Conservation (phyloP, 1,139 yeast species). For the Blastobotrys illinoisensis region DNA sequence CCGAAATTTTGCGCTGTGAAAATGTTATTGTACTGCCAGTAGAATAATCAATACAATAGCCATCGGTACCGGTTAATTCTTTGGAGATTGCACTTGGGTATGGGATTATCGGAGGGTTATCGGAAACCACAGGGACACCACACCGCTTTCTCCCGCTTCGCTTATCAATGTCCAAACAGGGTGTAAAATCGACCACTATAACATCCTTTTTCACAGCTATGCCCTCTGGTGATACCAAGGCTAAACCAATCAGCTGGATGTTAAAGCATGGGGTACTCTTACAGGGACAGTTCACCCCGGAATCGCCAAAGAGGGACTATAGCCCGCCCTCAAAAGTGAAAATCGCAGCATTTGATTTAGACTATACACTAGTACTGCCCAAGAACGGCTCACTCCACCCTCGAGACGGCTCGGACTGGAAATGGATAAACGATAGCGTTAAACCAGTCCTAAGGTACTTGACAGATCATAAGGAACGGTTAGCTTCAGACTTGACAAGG, state of each 20-base stretch:
- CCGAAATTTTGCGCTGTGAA: no score
- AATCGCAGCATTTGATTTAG: constrained; percentile 72
- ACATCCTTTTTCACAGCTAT: neutral
- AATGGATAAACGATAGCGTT: constrained; percentile 40
- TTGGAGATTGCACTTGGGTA: no score
- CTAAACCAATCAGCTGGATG: neutral
- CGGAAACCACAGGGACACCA: no score
- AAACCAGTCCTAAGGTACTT: constrained; percentile 9
- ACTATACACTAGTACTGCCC: constrained; percentile 61
- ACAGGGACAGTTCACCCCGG: constrained; percentile 6
- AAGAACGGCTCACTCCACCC: constrained; percentile 55
- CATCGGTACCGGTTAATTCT: no score
- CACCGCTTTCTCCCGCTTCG: no score
- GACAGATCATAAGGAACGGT: neutral
- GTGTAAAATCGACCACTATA: neutral
- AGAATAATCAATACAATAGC: no score
- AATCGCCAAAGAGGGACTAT: neutral
- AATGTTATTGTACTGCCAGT: no score
- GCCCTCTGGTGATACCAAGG: neutral
- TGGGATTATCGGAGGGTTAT: no score
- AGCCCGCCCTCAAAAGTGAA: neutral
- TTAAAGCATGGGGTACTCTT: constrained; percentile 2
- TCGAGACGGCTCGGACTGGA: constrained; percentile 61
- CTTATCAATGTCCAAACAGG: neutral
- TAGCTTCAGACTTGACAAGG: neutral